Percentiles rank a stretch among this genome's conserved stretches.
Conservation (phyloP, 2,329 filamentous ascomycete species). For the Alternaria alternata region DNA sequence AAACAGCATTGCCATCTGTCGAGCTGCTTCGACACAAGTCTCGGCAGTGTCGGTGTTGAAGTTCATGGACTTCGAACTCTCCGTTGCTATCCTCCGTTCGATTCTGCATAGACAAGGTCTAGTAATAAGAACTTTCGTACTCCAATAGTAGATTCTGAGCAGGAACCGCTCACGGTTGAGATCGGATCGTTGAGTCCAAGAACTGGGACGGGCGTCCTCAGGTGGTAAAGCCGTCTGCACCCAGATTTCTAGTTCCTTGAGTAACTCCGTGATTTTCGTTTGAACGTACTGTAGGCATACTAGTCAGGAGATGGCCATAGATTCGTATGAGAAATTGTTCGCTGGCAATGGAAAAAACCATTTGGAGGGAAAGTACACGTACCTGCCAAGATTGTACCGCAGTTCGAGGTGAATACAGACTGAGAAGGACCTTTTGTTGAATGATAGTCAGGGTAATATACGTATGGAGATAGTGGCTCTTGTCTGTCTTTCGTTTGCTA, state of each 20-base stretch:
- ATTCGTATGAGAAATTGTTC: neutral
- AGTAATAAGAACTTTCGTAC: constrained; percentile 48
- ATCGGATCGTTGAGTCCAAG: constrained; percentile 10
- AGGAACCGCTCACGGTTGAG: constrained; percentile 26
- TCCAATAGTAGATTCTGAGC: constrained; percentile 44
- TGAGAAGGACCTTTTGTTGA: constrained; percentile 41
- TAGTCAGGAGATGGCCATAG: constrained; percentile 9
- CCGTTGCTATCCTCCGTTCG: constrained; percentile 41
- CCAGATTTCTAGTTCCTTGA: constrained; percentile 48
- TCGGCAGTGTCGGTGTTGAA: constrained; percentile 45
- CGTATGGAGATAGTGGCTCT: constrained; percentile 16
- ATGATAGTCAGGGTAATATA: constrained; percentile 42
- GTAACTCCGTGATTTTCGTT: constrained; percentile 36
- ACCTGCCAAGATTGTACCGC: constrained; percentile 48
- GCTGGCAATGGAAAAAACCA: no score
- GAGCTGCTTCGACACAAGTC: constrained; percentile 47
- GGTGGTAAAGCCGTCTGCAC: constrained; percentile 21
- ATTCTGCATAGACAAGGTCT: constrained; percentile 51
- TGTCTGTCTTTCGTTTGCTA: neutral
- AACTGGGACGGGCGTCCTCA: constrained; percentile 20
- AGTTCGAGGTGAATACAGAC: constrained; percentile 48
- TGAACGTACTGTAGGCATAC: constrained; percentile 34
- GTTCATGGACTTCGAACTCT: constrained; percentile 36
- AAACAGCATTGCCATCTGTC: constrained; percentile 42
- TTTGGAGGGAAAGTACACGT: neutral